Evolutionary conservation across 257 asterid species (phyloP).

Genomic region (Eucommia ulmoides): DNA sequence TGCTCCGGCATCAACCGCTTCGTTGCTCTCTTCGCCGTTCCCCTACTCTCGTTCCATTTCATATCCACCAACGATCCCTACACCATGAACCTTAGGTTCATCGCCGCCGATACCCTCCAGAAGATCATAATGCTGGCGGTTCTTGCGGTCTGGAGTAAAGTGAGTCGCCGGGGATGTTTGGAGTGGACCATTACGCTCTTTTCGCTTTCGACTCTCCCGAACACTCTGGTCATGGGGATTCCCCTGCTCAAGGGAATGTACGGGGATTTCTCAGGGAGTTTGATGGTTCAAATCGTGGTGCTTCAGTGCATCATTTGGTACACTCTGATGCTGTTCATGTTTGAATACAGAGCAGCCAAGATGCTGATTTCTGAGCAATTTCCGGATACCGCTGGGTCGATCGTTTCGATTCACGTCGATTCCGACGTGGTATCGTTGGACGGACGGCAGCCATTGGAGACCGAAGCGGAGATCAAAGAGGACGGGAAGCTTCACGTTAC

Average conservation of each 20-base stretch:
- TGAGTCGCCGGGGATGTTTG: conserved; percentile 43
- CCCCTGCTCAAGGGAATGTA: conserved; percentile 84
- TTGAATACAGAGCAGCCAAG: conserved; percentile 71
- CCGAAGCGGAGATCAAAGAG: conserved; percentile 58
- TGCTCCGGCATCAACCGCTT: conserved; percentile 92
- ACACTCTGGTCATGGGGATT: conserved; percentile 91
- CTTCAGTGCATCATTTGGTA: conserved; percentile 92
- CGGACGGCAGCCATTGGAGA: conserved; percentile 64
- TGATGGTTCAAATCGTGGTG: conserved; percentile 90
- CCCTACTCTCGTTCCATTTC: conserved; percentile 79
- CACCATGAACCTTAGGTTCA: conserved; percentile 67
- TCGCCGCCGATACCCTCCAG: conserved; percentile 78
- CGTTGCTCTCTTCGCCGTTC: conserved; percentile 86
- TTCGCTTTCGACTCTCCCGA: conserved; percentile 76
- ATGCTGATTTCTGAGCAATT: conserved; percentile 76
- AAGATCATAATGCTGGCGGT: conserved; percentile 48
- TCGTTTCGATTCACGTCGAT: conserved; percentile 78
- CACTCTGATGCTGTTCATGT: conserved; percentile 81
- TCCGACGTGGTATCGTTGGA: conserved; percentile 77
- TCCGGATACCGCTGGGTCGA: conserved; percentile 76
- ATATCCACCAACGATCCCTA: conserved; percentile 72
- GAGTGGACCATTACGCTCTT: conserved; percentile 91
- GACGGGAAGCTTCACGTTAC: conserved; percentile 82
- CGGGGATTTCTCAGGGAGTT: conserved; percentile 50
- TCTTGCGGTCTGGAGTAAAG: conserved; percentile 45